Evolutionary conservation across 2,329 filamentous ascomycete species (phyloP), one percentile per base, ranked within the genome.

Genomic region (Hymenoscyphus fructigenus): DNA sequence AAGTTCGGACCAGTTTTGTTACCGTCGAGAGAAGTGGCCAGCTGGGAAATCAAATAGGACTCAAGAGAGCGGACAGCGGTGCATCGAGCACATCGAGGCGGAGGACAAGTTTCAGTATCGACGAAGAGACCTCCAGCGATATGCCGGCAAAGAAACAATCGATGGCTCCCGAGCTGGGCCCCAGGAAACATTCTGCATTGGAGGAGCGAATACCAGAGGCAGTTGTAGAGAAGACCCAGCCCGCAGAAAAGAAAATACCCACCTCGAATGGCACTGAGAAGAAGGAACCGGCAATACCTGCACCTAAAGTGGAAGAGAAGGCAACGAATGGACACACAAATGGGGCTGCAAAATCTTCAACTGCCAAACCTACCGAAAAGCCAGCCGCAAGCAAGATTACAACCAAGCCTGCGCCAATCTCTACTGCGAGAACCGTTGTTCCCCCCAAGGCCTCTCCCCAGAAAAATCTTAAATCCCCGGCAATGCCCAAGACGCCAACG

Each of bases 1-100:
- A 90, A 77, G 87, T 93, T 55, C 85, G 90, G 69, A 90, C 90
- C 44, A 91, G 82, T 75, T 93, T 93, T 75, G 84, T 93, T 61
- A 85, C 89, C 20, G 84, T 93, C 57, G 89, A 92, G 74, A 77
- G 78, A 62, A 77, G 75, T 41, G 76, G 79, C 41, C 78, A 79
- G 61, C 66, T 73, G 64, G 78, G 77, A n/a, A 77, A 75, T 34
- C 72, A 79, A 44, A 73, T 79, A 36, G 79, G 79, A 29, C 67
- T 83, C 64, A 77, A 76, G 66, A 81, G 79, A 69, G 74, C 76
- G 28, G 67, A 64, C 7, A 74, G 69, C 57, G 65, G 64, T 66
- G 73, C 72, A 56, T 67, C 71, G 56, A 74, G 69, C 58, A 67
- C 69, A 64, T 65, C 70, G 38, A 71, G 64, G 60, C 66, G 72